These are phyloP conservation scores for Rugonectria rugulosa DNA, from an alignment of 2,329 filamentous ascomycete genomes.

Conservation along the genomic window DNA sequence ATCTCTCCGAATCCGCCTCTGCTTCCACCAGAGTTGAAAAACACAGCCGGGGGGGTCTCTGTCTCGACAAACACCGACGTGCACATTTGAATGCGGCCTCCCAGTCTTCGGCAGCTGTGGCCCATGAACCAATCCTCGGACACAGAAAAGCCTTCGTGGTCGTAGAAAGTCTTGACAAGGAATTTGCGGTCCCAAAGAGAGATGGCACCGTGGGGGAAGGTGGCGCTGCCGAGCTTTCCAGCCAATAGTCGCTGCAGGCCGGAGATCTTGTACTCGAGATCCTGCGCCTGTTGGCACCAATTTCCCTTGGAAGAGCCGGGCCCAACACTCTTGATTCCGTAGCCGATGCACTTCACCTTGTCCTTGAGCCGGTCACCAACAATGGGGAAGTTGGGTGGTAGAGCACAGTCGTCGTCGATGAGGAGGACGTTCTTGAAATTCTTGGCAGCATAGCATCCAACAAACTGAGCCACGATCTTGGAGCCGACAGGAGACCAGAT, in stretches of 20 bases:
- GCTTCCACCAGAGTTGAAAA: constrained; percentile 8
- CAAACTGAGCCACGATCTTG: constrained; percentile 24
- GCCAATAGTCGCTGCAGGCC: constrained; percentile 12
- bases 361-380: constrained; percentile 6
- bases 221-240: constrained; percentile 12
- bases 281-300: constrained; percentile 18
- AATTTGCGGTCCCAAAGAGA: constrained; percentile 19
- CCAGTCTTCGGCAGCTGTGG: constrained; percentile 13
- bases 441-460: constrained; percentile 11
- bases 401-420: constrained; percentile 21
- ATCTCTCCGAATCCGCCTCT: constrained; percentile 22
- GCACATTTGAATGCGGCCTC: constrained; percentile 23
- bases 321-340: constrained; percentile 25
- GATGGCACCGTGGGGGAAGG: constrained; percentile 21
- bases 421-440: constrained; percentile 17
- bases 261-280: constrained; percentile 25
- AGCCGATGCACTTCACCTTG: constrained; percentile 22
- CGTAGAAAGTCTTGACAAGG: constrained; percentile 18
- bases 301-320: constrained; percentile 13
- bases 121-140: constrained; percentile 26
- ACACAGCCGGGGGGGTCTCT: constrained; percentile 20
- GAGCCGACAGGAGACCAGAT: constrained; percentile 22
- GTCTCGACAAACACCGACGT: constrained; percentile 23
- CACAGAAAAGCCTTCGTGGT: constrained; percentile 16
- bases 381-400: constrained; percentile 18